Conservation (phyloP, 176 grass and related monocot genomes). For the Lolium perenne region DNA sequence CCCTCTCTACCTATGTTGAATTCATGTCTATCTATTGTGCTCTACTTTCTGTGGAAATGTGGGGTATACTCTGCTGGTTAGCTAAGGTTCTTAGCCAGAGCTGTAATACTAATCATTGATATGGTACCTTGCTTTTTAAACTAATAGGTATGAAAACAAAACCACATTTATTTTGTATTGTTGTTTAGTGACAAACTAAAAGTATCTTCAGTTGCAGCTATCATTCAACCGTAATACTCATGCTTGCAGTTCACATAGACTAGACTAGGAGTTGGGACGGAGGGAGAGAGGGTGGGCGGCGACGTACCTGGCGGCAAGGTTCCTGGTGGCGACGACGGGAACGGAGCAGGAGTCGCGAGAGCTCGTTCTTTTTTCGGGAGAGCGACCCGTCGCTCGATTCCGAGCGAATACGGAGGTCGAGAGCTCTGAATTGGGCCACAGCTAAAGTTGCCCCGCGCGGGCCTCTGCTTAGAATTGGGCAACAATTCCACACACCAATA, state of each 20-base stretch:
- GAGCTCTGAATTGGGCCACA: no score
- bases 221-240: neutral
- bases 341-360: no score
- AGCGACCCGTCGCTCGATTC: no score
- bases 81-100: constrained; percentile 25
- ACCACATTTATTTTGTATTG: neutral
- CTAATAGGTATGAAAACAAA: constrained; percentile 22
- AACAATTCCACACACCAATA: no score
- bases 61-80: constrained; percentile 28
- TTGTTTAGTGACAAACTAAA: constrained; percentile 17
- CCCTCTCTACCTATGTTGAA: constrained; percentile 32
- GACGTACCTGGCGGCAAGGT: no score
- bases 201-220: constrained; percentile 5
- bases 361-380: no score
- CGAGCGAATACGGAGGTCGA: no score
- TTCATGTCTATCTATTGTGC: constrained; percentile 17
- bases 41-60: constrained; percentile 9
- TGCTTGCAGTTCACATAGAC: constrained; percentile 30
- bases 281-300: no score
- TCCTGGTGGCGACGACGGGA: fast-evolving
- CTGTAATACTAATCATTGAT: constrained; percentile 23
- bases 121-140: constrained; percentile 17
- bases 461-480: no score
- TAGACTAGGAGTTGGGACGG: no score
- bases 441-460: no score